Evolutionary conservation across 495 filamentous ascomycete species (phyloP), one percentile per base, ranked within the genome.

Genomic region (Annulohypoxylon bovei): DNA sequence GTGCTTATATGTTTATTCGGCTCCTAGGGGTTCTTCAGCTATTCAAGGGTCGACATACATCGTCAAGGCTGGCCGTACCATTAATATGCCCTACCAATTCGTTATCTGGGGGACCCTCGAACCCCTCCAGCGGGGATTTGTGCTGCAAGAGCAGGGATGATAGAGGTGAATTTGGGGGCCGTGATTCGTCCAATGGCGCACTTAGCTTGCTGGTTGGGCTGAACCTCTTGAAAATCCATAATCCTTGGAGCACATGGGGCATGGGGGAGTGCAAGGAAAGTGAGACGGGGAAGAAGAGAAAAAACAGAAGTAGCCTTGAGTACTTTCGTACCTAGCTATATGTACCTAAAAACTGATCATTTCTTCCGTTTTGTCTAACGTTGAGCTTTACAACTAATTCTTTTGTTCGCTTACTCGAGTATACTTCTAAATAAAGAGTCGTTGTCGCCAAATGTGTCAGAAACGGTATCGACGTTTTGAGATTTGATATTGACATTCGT

Each of bases 121-220:
- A 53, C 58, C 54, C 33, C 33, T 23, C 61, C 57, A 67, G 63
- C 54, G 69, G 69, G 47, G 70, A 62, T 68, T 57, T 22, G 23
- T 54, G 35, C 59, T 63, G 70, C 73, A 70, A 50, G 59, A 55
- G 30, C 70, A 75, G 70, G 73, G 73, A 58, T 75, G 18, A 28
- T 56, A 32, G 37, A 20, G 32, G 60, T 68, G 46, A 44, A 23
- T 67, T 63, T 67, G 62, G 63, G 63, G 62, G 59, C 61, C 56
- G 32, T 71, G 74, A 76, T 76, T 74, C 59, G 74, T 67, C 68
- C 37, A 62, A 68, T 69, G 64, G 53, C 40, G 50, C 55, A 74
- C 71, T 71, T 68, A 69, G 71, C 40, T 27, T 59, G 57, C 53
- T 62, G 32, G 65, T 76, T 76, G 74, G 71, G 71, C 71, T 76